Conservation (phyloP, 495 filamentous ascomycete genomes). For the Aspergillus biplanus region DNA sequence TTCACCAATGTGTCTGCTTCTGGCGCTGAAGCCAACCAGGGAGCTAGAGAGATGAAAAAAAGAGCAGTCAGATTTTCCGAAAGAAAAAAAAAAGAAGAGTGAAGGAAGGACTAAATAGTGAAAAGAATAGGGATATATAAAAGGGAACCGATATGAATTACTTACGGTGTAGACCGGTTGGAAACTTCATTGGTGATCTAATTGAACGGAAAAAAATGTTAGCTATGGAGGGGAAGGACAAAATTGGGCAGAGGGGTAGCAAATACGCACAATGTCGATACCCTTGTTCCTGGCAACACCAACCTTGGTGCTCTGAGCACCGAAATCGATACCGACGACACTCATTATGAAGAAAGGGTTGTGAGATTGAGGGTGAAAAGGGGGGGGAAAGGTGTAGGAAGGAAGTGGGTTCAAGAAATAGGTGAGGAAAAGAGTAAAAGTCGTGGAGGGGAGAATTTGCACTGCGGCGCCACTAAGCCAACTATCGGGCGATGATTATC, state of each 20-base stretch:
- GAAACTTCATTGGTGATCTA: constrained; percentile 99
- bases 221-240: constrained; percentile 21
- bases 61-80: background rate
- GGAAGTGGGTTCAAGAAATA: constrained; percentile 24
- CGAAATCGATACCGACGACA: constrained; percentile 92
- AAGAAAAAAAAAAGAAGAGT: background rate
- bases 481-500: constrained; percentile 31
- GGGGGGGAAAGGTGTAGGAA: constrained; percentile 28
- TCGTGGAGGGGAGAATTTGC: constrained; percentile 43
- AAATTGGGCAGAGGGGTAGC: constrained; percentile 28
- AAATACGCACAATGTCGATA: constrained; percentile 93
- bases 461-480: constrained; percentile 30
- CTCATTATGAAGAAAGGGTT: constrained; percentile 56
- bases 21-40: constrained; percentile 92
- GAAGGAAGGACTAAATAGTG: background rate
- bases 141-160: constrained; percentile 5
- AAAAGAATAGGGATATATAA: background rate
- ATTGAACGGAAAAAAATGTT: constrained; percentile 36
- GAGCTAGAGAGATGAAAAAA: constrained; percentile 56
- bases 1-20: constrained; percentile 91
- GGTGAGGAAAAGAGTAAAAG: constrained; percentile 25
- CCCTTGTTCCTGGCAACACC: constrained; percentile 97
- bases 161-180: constrained; percentile 93
- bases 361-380: constrained; percentile 23
- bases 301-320: constrained; percentile 94